Percentiles rank a stretch among this genome's conserved stretches.
These are phyloP conservation scores for Phellopilus nigrolimitatus DNA, from an alignment of 1,284 basidiomycete genomes.

Conservation along the genomic window DNA sequence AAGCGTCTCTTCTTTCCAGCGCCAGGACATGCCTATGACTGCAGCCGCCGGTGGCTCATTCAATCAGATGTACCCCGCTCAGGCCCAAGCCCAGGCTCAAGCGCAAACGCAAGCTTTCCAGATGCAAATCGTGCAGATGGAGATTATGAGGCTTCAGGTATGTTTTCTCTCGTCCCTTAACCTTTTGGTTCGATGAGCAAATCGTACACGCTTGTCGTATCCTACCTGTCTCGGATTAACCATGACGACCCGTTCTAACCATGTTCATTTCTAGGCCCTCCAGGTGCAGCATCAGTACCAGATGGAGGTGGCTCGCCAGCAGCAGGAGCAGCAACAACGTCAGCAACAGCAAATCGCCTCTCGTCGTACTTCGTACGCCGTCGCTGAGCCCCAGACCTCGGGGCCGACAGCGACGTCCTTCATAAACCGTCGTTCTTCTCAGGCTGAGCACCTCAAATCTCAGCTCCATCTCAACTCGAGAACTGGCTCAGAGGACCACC, in stretches of 20 bases:
- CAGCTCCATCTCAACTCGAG: conserved; percentile 40
- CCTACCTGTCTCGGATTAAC: conserved; percentile 11
- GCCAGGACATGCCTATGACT: conserved; percentile 53
- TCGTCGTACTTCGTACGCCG: conserved; percentile 13
- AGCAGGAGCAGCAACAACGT: conserved; percentile 29
- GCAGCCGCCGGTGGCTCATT: conserved; percentile 62
- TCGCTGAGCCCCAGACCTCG: conserved; percentile 50
- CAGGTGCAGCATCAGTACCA: conserved; percentile 55
- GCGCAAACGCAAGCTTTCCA: conserved; percentile 51
- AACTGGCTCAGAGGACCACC: conserved; percentile 43
- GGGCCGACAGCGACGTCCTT: conserved; percentile 61
- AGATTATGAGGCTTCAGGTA: conserved; percentile 75
- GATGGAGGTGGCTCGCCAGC: conserved; percentile 46
- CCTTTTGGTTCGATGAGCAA: not conserved
- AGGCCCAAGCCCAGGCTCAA: conserved; percentile 41
- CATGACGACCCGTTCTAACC: conserved; percentile 5
- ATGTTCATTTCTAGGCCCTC: conserved; percentile 36
- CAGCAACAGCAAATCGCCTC: conserved; percentile 26
- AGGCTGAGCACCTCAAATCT: conserved; percentile 56
- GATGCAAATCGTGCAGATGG: conserved; percentile 78
- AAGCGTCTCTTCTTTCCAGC: conserved; percentile 54
- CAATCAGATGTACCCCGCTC: conserved; percentile 48
- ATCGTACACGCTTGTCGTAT: not conserved
- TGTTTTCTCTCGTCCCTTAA: conserved; percentile 24
- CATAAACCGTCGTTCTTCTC: conserved; percentile 60